Evolutionary conservation across 2,329 filamentous ascomycete species (phyloP), one percentile per base, ranked within the genome.

Genomic region (Alternaria gansuensis): DNA sequence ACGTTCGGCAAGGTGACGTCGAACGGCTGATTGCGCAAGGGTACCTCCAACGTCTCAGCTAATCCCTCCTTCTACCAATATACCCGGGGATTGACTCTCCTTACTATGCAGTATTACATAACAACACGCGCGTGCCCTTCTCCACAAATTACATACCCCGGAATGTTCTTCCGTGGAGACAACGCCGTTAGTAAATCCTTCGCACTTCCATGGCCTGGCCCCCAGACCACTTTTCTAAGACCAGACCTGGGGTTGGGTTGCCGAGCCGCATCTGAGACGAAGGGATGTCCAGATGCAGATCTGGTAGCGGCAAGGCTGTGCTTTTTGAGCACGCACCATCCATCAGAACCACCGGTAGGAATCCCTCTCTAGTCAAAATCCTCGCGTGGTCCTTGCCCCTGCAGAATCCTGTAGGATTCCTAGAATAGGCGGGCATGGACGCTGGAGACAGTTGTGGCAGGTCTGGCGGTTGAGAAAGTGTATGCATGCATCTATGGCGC

Each of bases 1-100:
- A 96, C 74, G 95, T 99, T 37, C 87, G 94, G 45, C 92, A 97
- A 74, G 94, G 92, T 24, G 95, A 99, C 79, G 95, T 99, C 6
- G 95, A 99, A 79, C 87, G 93, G 50, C 79, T 99, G 69, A 97
- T 99, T 72, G 87, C 92, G 14, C 94, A 98, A 76, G 95, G 95
- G 21, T 99, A 97, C 80, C 82, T 99, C 64, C 93, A 97, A 78
- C 93, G 93, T 71, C 83, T 99, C 67, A 88, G 88, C 75, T 97
- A 84, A 91, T 23, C 31, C 21, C 9, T 26, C 17, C 24, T 24
- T n/a, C 6, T 11, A 29, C 36, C 31, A 48, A 48, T 36, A 26
- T 21, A 48, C 26, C 21, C 24, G 33, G 36, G 36, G 31, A 34
- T 48, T 9, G 44, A 3, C 44, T 24, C 21, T 24, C 37, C 37